Conservation (phyloP, 2,329 filamentous ascomycete species). For the Talaromyces sp. region DNA sequence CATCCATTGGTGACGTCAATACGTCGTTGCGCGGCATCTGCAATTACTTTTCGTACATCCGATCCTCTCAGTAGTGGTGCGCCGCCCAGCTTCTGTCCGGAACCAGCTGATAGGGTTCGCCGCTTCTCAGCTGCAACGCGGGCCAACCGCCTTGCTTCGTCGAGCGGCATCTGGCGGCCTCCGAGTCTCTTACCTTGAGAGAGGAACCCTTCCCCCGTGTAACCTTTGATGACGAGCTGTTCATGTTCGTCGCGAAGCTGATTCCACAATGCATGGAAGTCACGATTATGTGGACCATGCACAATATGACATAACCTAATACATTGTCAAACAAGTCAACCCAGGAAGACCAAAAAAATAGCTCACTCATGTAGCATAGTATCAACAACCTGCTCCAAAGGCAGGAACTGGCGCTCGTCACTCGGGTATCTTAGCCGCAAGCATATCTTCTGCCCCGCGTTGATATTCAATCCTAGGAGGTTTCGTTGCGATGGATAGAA, state of each 20-base stretch:
- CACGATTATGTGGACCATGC: conserved; percentile 74
- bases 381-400: conserved; percentile 75
- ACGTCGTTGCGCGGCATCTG: conserved; percentile 66
- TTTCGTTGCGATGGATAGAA: conserved; percentile 75
- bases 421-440: conserved; percentile 74
- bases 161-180: conserved; percentile 59
- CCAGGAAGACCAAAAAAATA: neutral
- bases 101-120: conserved; percentile 55
- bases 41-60: conserved; percentile 70
- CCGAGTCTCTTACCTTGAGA: conserved; percentile 72
- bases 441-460: conserved; percentile 73
- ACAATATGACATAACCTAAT: conserved; percentile 73
- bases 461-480: conserved; percentile 77
- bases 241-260: conserved; percentile 84
- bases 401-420: conserved; percentile 73
- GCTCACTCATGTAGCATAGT: conserved; percentile 84
- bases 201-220: conserved; percentile 85
- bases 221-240: conserved; percentile 72
- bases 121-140: conserved; percentile 71
- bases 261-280: conserved; percentile 85
- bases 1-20: conserved; percentile 69
- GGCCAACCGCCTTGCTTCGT: conserved; percentile 72
- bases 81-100: conserved; percentile 72
- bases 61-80: conserved; percentile 53
- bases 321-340: neutral